Conservation (phyloP, 306 rosid species). For the Begonia peltatifolia region DNA sequence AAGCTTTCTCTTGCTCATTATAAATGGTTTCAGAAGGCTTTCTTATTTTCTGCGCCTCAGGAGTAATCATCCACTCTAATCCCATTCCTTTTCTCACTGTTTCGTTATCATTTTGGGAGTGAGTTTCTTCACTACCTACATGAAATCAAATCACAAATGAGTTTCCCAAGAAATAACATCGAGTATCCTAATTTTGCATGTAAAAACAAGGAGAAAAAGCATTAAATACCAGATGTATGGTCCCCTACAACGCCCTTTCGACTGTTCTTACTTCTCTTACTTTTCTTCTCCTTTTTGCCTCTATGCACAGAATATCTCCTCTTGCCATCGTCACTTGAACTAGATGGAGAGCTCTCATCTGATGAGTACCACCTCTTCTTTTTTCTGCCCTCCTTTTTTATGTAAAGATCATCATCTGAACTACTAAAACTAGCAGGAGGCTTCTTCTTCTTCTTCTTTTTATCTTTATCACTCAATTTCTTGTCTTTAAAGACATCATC, state of each 20-base stretch:
- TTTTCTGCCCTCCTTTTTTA: slow-evolving; percentile 35
- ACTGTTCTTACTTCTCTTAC: slow-evolving; percentile 20
- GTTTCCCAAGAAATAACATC: background rate
- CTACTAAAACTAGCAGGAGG: slow-evolving; percentile 28
- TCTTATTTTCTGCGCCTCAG: slow-evolving; percentile 32
- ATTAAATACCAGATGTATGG: background rate
- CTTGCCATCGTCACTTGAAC: slow-evolving; percentile 29
- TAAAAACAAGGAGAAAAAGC: background rate
- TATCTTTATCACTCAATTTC: slow-evolving; percentile 21
- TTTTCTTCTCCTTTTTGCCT: slow-evolving; percentile 24
- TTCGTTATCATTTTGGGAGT: slow-evolving; percentile 30
- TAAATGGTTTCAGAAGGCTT: slow-evolving; percentile 23
- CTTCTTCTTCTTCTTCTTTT: slow-evolving; percentile 20
- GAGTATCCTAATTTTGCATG: background rate
- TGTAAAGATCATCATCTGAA: slow-evolving; percentile 40
- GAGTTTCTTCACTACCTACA: slow-evolving; percentile 11
- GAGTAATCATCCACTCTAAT: slow-evolving; percentile 88
- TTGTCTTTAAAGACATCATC: slow-evolving; percentile 20
- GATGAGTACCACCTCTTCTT: slow-evolving; percentile 70
- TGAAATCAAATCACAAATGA: background rate
- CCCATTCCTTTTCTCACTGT: slow-evolving; percentile 72
- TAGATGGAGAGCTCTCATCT: slow-evolving; percentile 30
- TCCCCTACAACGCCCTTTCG: background rate
- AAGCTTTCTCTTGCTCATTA: slow-evolving; percentile 28
- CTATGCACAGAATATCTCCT: slow-evolving; percentile 15